Base-by-base conservation (phyloP, 2,329 filamentous ascomycete species). In the Claviceps capensis region DNA sequence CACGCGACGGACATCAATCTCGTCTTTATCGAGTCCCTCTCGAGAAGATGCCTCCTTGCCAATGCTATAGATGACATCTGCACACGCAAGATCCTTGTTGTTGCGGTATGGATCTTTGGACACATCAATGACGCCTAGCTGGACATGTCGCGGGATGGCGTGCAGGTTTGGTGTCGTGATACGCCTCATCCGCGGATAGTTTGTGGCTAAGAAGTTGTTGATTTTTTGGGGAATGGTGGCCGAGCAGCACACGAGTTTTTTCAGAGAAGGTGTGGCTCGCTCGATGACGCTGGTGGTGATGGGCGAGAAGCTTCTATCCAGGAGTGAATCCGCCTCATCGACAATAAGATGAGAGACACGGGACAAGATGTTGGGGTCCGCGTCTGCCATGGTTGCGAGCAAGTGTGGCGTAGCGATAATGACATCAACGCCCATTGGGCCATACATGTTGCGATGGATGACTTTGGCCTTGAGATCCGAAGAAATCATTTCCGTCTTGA, bases 151-250 rank as follows among this genome's bases (percentile, higher is more conserved):
- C 2, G 93, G 93, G 59, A 98, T 95, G 53, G 93, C 89, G 68
- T 98, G 93, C 0, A 98, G 77, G 63, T 97, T 96, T 0, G 93
- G 93, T 0, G 93, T 98, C 1, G 91, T 91, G 56, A 98, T 82
- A 55, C 93, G 85, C 46, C 76, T 73, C 70, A 95, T 88, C 59
- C 86, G 76, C 0, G 93, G 91, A 66, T 90, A 96, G 56, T 83
- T 83, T 55, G 81, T 79, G 50, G 81, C 79, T n/a, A 98, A 77
- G 65, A 86, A 88, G 58, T 79, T 83, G 71, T 98, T 93, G 17
- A 98, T 78, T 59, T 86, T 87, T 57, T 85, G 81, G 2, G 94
- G 93, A 55, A 98, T 97, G 5, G 93, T 98, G 49, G 93, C 93
- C 3, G 91, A 97, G 73, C 93, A 98, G 57, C 97, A 80, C 47